Percentiles rank a stretch among this genome's conserved stretches.
Conservation (phyloP, 2,329 filamentous ascomycete species). For the Epichloe uncinata region DNA sequence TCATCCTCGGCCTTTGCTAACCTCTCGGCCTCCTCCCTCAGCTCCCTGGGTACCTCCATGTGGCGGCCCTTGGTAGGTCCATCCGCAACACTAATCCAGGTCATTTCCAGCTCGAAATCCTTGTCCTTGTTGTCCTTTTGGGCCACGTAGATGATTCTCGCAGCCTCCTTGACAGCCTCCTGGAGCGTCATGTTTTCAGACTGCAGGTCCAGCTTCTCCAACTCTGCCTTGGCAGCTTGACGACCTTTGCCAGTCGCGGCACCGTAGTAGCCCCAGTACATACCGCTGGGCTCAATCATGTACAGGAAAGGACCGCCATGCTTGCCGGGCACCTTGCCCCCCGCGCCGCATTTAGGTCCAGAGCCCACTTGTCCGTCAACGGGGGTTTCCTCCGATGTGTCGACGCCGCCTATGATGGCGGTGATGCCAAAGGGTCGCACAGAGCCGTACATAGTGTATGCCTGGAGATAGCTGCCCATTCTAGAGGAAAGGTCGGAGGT, state of each 20-base stretch:
- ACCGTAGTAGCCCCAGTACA: slow-evolving; percentile 99
- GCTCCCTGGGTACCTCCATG: slow-evolving; percentile 80
- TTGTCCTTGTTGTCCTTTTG: slow-evolving; percentile 99
- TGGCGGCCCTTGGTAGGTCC: slow-evolving; percentile 89
- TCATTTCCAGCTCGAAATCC: slow-evolving; percentile 99
- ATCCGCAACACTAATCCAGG: slow-evolving; percentile 77
- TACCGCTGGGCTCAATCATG: slow-evolving; percentile 96
- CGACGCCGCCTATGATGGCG: slow-evolving; percentile 85
- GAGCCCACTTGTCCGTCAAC: slow-evolving; percentile 85
- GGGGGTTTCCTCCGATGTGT: slow-evolving; percentile 73
- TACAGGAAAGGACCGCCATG: slow-evolving; percentile 88
- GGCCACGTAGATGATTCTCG: slow-evolving; percentile 90
- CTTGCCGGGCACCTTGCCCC: slow-evolving; percentile 63
- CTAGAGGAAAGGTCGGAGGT: slow-evolving; percentile 77
- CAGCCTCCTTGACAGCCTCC: slow-evolving; percentile 90
- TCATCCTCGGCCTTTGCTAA: slow-evolving; percentile 84
- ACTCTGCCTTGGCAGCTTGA: slow-evolving; percentile 92
- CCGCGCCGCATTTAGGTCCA: slow-evolving; percentile 66
- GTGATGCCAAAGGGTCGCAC: slow-evolving; percentile 96
- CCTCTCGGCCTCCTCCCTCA: slow-evolving; percentile 84
- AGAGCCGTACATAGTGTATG: slow-evolving; percentile 93
- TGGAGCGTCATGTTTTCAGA: slow-evolving; percentile 64
- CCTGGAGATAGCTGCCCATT: slow-evolving; percentile 93
- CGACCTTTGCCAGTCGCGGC: slow-evolving; percentile 94
- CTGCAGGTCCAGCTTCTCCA: slow-evolving; percentile 89